A percentile compares a stretch with the other conserved stretches of the same genome.
Conservation (phyloP, 257 asterid genomes). For the Perilla frutescens region DNA sequence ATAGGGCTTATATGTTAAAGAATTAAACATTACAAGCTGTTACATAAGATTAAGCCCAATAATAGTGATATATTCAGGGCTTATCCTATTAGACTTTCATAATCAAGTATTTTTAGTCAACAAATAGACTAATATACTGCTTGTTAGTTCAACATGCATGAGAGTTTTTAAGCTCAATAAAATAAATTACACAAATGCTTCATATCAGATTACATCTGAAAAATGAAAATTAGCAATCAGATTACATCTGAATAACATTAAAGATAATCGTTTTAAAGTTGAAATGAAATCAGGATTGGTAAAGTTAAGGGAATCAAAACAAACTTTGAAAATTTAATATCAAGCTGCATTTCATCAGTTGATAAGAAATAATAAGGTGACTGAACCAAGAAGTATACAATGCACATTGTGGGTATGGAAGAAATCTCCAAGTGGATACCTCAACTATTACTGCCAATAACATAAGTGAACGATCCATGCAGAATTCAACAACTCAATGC, state of each 20-base stretch:
- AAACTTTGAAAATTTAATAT: slow-evolving; percentile 10
- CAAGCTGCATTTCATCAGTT: neutral
- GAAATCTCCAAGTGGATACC: neutral
- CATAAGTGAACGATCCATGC: neutral
- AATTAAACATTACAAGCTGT: neutral
- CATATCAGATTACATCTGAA: slow-evolving; percentile 44
- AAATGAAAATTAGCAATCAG: slow-evolving; percentile 29
- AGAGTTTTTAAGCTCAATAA: slow-evolving; percentile 13
- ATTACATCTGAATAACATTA: slow-evolving; percentile 9
- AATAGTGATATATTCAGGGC: neutral
- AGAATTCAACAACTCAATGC: slow-evolving; percentile 13
- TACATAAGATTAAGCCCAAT: neutral
- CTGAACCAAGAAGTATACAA: too few species aligned
- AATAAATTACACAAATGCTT: slow-evolving; percentile 44
- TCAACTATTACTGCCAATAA: neutral
- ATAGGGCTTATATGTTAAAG: neutral
- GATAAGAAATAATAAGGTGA: too few species aligned
- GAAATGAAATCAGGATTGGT: neutral
- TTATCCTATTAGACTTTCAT: neutral
- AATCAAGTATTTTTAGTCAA: neutral
- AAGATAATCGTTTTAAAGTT: slow-evolving; percentile 20
- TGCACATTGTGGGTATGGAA: too few species aligned
- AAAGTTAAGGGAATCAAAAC: slow-evolving; percentile 10
- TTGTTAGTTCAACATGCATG: slow-evolving; percentile 8
- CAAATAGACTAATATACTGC: neutral